These are phyloP conservation scores for Saturnispora silvae DNA, from an alignment of 805 yeast genomes.

Conservation along the genomic window DNA sequence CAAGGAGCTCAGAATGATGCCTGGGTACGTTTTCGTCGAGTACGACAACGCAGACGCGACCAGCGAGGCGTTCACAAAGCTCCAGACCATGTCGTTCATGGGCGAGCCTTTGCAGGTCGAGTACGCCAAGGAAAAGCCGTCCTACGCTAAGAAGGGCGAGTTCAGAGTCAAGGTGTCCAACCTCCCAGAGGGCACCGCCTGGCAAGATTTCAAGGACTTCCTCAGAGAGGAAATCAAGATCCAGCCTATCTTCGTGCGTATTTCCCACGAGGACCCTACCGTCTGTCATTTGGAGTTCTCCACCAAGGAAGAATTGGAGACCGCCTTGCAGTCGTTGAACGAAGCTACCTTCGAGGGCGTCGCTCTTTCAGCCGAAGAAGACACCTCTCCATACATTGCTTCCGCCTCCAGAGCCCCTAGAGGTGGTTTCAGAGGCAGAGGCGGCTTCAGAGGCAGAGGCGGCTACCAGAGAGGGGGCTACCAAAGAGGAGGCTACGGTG, in stretches of 20 bases:
- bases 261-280: conserved; percentile 34
- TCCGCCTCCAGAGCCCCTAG: conserved; percentile 17
- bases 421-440: conserved; percentile 13
- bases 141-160: conserved; percentile 54
- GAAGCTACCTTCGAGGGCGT: conserved; percentile 57
- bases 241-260: conserved; percentile 53
- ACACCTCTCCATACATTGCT: conserved; percentile 45
- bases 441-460: conserved; percentile 15
- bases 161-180: conserved; percentile 59
- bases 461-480: conserved; percentile 13
- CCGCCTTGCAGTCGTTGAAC: conserved; percentile 66
- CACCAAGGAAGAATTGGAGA: conserved; percentile 62
- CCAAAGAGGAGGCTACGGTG: conserved; percentile 17
- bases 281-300: conserved; percentile 46
- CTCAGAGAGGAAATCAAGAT: conserved; percentile 63
- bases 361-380: conserved; percentile 67
- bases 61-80: conserved; percentile 37
- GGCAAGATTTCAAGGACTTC: conserved; percentile 88
- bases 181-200: conserved; percentile 66
- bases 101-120: conserved; percentile 43
- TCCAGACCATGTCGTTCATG: conserved; percentile 35
- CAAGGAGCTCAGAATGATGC: conserved; percentile 57
- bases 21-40: conserved; percentile 86
- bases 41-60: conserved; percentile 56
- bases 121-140: conserved; percentile 43